These are phyloP conservation scores for Claviceps sp. DNA, from an alignment of 2,329 filamentous ascomycete genomes.

Conservation along the genomic window DNA sequence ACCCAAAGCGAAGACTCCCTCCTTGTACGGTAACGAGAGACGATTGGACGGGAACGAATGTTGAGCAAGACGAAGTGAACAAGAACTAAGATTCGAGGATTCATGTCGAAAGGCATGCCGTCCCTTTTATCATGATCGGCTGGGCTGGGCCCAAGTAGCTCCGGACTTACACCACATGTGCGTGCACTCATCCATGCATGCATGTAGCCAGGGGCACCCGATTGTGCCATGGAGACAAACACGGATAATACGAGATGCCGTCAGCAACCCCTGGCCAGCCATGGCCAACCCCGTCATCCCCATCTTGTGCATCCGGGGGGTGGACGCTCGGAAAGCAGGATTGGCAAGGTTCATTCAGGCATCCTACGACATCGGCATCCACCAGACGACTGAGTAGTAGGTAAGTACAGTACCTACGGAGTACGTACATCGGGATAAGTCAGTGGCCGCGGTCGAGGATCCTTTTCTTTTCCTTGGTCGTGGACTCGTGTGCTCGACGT, in stretches of 20 bases:
- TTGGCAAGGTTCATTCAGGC: neutral
- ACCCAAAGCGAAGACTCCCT: neutral
- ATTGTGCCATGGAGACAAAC: neutral
- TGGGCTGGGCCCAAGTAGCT: neutral
- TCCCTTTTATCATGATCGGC: slow-evolving; percentile 1
- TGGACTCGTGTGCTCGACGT: neutral
- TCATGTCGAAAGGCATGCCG: neutral
- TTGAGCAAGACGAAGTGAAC: neutral
- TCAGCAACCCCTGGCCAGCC: slow-evolving; percentile 6
- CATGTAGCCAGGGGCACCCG: neutral
- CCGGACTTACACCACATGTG: neutral
- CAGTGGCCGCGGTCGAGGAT: neutral
- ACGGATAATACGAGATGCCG: slow-evolving; percentile 9
- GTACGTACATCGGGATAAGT: neutral
- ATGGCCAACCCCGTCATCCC: slow-evolving; percentile 1
- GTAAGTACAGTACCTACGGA: too few relatives aligned
- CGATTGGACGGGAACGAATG: neutral
- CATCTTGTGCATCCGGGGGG: neutral
- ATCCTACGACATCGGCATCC: neutral
- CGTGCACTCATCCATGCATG: neutral
- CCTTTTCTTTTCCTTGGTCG: neutral
- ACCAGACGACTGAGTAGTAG: neutral
- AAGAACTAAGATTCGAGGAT: neutral
- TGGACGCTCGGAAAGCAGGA: neutral
- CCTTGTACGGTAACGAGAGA: slow-evolving; percentile 4